Evolutionary conservation across 495 filamentous ascomycete species (phyloP), one percentile per base, ranked within the genome.

Genomic region (Aspergillus ellipticus): DNA sequence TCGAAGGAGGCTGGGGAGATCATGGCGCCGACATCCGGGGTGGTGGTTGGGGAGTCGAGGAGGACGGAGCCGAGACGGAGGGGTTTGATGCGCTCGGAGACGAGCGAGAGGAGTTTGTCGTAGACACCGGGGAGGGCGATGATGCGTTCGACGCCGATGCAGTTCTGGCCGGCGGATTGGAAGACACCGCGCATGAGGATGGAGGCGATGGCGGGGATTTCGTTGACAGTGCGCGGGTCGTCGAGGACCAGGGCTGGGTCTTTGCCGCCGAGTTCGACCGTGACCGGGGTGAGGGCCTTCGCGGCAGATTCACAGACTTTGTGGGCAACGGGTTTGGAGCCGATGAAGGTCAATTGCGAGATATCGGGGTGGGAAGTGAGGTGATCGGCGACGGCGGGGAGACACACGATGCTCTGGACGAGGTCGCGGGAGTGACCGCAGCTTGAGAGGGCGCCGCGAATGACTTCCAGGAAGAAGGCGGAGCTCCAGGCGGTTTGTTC

Each of bases 141-240:
- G 68, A 97, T 86, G 39, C 94, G 88, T 73, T 99, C 94, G 54
- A 96, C 89, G 55, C 95, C 94, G 69, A 97, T 90, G 72, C 94
- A 99, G 73, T 99, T 99, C 66, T 99, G 94, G 1, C 94, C 94
- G n/a, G 92, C 85, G 53, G 92, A 90, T 70, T 97, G 93, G 77
- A 97, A 99, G 29, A 88, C 87, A 41, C 92, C 94, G 49, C 95
- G 85, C 75, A 97, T 83, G 57, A 97, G 81, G 56, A 92, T 87
- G 26, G 90, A 88, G 24, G 83, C 83, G 48, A 97, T 83, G 35
- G 83, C 77, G 0, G 81, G 64, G 13, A 96, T 71, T 61, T 92
- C 85, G 54, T 74, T 74, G 16, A 76, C 59, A 22, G 73, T 77
- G 22, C 67, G 57, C 16, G 89, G 74, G 42, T 91, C 86, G 63